Evolutionary conservation across 148 eudicot species (phyloP), one percentile per base, ranked within the genome.

Genomic region (Fagopyrum homotropicum): DNA sequence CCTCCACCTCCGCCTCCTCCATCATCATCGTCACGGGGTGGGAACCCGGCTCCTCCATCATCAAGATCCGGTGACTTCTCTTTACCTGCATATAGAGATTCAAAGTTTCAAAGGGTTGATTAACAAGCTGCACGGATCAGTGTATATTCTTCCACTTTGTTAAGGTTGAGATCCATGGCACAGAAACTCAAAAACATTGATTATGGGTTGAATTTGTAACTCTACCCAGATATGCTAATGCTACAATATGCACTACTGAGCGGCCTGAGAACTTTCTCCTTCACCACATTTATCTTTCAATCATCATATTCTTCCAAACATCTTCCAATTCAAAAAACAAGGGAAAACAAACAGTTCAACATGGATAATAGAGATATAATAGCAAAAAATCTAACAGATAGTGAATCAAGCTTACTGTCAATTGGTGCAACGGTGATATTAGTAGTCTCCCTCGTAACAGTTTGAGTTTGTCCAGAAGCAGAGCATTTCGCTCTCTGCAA

Each of bases 1-100:
- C 89, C 89, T 1, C 89, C 89, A 7, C 89, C 89, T 1, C 89
- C 89, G 1, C 85, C 88, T 1, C 89, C 89, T 1, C 89, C 89
- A 6, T 63, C 85, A 30, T 48, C 89, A 75, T 84, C 89, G 60
- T 86, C 89, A 56, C 84, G 78, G 16, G 84, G 84, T 45, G 84
- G 84, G 40, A 78, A 63, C 43, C 84, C 84, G 35, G 45, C 22
- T 66, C 88, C 91, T 60, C 89, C 89, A 81, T 88, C 87, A 73
- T 88, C 91, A 10, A 88, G 88, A 2, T 84, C 85, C 15, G 91
- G 88, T 30, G 89, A 82, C 74, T 88, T 85, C 72, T 81, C 86
- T 75, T 83, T 85, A n/a, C 40, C 40, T 35, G 40, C 40, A 35
- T 35, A 35, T 29, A 29, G 45, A 29, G 22, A 17, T 4, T 29